phyloP scores from a whole-genome alignment of 163 green algal genomes.

The Picocystis sp. region DNA sequence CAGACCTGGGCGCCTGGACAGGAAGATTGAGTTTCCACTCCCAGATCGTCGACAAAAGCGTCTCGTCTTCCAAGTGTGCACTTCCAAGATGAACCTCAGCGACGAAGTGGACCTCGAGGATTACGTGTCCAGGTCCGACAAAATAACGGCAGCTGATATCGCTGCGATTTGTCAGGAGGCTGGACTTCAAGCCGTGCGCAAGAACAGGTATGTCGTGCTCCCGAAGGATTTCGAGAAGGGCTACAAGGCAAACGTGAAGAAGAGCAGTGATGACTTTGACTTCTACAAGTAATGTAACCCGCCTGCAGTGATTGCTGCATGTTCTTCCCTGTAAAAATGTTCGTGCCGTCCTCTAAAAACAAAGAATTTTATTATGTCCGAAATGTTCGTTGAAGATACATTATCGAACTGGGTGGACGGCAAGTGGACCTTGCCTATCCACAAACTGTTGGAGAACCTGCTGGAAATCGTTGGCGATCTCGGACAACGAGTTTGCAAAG shows the following conservation, averaged over 20 bases:
- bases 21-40: slow-evolving; percentile 98
- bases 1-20: slow-evolving; percentile 83
- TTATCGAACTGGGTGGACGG: too few relatives aligned
- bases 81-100: slow-evolving; percentile 89
- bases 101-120: slow-evolving; percentile 98
- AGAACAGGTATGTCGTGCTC: slow-evolving; percentile 39
- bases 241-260: slow-evolving; percentile 92
- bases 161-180: slow-evolving; percentile 85
- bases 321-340: too few relatives aligned
- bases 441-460: too few relatives aligned
- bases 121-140: slow-evolving; percentile 89
- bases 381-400: too few relatives aligned
- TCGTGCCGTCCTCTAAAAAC: too few relatives aligned
- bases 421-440: too few relatives aligned
- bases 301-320: not conserved
- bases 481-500: too few relatives aligned
- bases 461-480: too few relatives aligned
- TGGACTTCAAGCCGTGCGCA: slow-evolving; percentile 36
- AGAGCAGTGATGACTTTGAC: slow-evolving; percentile 75
- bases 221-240: slow-evolving; percentile 96
- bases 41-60: slow-evolving; percentile 94
- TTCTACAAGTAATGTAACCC: slow-evolving; percentile 65
- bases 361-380: too few relatives aligned
- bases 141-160: slow-evolving; percentile 96
- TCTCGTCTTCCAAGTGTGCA: slow-evolving; percentile 98